These are phyloP conservation scores for Leucaena leucocephala DNA, from an alignment of 306 rosid genomes.

Conservation along the genomic window DNA sequence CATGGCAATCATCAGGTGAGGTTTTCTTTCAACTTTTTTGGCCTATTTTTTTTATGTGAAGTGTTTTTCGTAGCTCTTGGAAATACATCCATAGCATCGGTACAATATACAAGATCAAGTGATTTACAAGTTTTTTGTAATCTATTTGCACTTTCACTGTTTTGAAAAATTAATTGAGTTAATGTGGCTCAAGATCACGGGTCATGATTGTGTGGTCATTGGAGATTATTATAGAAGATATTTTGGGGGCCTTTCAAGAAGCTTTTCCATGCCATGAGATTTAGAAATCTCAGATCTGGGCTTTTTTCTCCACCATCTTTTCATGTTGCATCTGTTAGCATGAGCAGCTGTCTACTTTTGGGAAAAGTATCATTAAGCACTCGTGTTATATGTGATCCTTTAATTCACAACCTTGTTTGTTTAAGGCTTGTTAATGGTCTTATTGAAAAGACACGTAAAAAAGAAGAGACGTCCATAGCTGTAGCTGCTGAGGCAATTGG, in stretches of 20 bases:
- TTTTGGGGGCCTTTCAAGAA: background rate
- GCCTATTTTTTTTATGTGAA: background rate
- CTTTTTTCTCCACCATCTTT: background rate
- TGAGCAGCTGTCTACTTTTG: background rate
- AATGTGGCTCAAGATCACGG: background rate
- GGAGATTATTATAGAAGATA: background rate
- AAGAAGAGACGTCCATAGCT: slow-evolving; percentile 66
- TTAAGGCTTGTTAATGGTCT: slow-evolving; percentile 87
- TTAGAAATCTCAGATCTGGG: background rate
- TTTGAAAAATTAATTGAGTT: background rate
- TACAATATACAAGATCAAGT: background rate
- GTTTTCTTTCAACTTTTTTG: background rate
- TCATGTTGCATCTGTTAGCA: background rate
- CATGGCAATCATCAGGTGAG: slow-evolving; percentile 81
- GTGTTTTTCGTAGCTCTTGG: background rate
- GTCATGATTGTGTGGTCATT: background rate
- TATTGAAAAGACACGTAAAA: slow-evolving; percentile 86
- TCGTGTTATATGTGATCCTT: background rate
- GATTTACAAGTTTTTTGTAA: background rate
- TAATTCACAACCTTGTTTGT: slow-evolving; percentile 19
- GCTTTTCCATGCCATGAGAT: background rate
- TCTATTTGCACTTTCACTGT: background rate
- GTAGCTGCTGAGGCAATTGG: slow-evolving; percentile 79
- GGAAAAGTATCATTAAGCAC: background rate
- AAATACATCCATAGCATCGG: no score